Conservation (phyloP, 768 basidiomycete species). For the Cyclocybe cylindracea region DNA sequence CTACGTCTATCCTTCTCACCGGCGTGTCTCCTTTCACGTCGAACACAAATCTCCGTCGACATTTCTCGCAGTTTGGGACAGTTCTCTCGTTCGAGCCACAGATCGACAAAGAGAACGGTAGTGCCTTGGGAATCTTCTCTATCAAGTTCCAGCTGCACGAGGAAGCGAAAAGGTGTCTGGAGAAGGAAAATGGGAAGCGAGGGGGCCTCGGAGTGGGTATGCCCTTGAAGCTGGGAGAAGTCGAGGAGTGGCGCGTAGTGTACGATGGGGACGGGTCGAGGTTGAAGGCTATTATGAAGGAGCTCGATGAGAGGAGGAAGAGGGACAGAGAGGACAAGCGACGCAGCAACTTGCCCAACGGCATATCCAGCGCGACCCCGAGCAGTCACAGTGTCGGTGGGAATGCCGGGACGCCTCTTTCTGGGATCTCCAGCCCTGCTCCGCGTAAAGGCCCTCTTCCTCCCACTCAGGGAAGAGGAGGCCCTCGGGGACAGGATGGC, state of each 20-base stretch:
- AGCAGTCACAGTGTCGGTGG: slow-evolving; percentile 5
- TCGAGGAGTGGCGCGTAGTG: slow-evolving; percentile 70
- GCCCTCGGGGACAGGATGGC: background rate
- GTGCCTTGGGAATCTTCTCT: slow-evolving; percentile 78
- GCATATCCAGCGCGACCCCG: slow-evolving; percentile 6
- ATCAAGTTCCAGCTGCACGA: slow-evolving; percentile 67
- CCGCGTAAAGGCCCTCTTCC: slow-evolving; percentile 2
- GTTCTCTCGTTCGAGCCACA: slow-evolving; percentile 74
- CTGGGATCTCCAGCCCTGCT: slow-evolving; percentile 15
- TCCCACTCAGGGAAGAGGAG: slow-evolving; percentile 2
- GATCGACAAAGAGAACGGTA: slow-evolving; percentile 78
- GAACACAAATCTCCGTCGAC: slow-evolving; percentile 59
- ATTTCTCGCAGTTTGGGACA: slow-evolving; percentile 64
- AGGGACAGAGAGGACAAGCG: slow-evolving; percentile 46
- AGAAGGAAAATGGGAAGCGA: slow-evolving; percentile 65
- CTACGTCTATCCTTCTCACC: slow-evolving; percentile 71
- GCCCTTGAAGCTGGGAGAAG: slow-evolving; percentile 34
- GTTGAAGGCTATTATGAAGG: slow-evolving; percentile 65
- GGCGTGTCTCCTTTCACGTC: slow-evolving; percentile 75
- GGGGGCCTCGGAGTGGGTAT: slow-evolving; percentile 43
- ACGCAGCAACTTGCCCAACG: slow-evolving; percentile 16
- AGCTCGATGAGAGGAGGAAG: slow-evolving; percentile 59
- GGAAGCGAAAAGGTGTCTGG: slow-evolving; percentile 68
- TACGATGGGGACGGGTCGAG: slow-evolving; percentile 76
- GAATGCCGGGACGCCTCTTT: slow-evolving; percentile 13